Evolutionary conservation across 2,329 filamentous ascomycete genomes (phyloP), one percentile per base, ranked within the genome.

Genomic region (Elsinoe australis): DNA sequence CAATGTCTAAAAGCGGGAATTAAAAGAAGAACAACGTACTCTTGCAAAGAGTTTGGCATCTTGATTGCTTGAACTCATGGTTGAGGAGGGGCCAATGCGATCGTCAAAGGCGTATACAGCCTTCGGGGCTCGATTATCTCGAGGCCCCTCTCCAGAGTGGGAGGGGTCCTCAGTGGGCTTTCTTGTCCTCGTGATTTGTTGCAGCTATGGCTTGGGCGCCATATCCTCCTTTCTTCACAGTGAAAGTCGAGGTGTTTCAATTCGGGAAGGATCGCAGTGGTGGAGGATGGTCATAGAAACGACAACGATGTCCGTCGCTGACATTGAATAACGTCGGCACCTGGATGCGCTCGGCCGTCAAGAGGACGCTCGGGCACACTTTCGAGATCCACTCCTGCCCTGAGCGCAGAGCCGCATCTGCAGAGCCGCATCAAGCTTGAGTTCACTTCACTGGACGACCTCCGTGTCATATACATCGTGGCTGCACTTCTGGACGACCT

Each of bases 31-130:
- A 39, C 36, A 21, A 80, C 80, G 61, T 83, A 98, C 92, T 75
- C 92, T 82, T 68, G 92, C 90, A 75, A 98, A 98, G 72, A 98
- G 83, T 80, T 95, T 96, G 72, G 92, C 94, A 80, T 96, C 92
- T 70, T 92, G 88, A 71, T 86, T 87, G 68, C 80, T 69, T 54
- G 76, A 72, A 66, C 74, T 79, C 78, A 82, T 82, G 58, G 57
- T 71, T 62, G 55, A 45, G 34, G 41, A 36, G 29, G 61, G 59
- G 56, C 45, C 31, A 38, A 48, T 39, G 24, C 32, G 39, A 44
- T 44, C 39, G 39, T 44, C 39, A 15, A 44, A 44, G 29, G 39
- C 28, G 39, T 44, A 44, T 29, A 44, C 39, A 26, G 21, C n/a
- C 17, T 17, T 29, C 26, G 39, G 39, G 15, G 32, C 12, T 18